Conservation (phyloP, 306 rosid genomes). For the Rosa chinensis region DNA sequence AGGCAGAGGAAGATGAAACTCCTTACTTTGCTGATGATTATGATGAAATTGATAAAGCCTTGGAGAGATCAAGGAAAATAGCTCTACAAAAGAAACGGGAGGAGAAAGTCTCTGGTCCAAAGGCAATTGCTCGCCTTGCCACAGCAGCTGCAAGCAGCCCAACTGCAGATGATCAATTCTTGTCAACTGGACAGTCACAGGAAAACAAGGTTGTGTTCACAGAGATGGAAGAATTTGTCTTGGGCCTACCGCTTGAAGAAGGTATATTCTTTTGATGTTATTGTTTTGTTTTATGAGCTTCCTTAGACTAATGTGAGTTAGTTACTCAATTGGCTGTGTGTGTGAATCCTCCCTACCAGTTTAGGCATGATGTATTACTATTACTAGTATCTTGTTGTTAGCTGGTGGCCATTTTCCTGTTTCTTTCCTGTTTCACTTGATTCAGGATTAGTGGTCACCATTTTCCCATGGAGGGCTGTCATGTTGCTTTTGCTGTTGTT, state of each 20-base stretch:
- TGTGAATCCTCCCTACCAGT: not conserved
- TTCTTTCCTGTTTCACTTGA: not conserved
- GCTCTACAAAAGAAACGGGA: constrained; percentile 74
- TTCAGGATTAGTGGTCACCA: not conserved
- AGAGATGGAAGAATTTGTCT: constrained; percentile 97
- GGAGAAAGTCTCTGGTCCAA: constrained; percentile 62
- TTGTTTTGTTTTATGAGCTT: constrained; percentile 14
- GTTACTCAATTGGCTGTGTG: not conserved
- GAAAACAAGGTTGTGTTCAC: constrained; percentile 88
- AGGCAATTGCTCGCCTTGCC: constrained; percentile 76
- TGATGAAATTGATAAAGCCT: constrained; percentile 80
- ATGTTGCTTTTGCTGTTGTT: not conserved
- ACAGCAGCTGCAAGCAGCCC: constrained; percentile 45
- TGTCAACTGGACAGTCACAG: constrained; percentile 55
- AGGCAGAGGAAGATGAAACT: constrained; percentile 62
- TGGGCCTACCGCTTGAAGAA: constrained; percentile 95
- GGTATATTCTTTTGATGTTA: constrained; percentile 40
- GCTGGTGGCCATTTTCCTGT: not conserved
- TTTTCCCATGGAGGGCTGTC: not conserved
- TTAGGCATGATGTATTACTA: not conserved
- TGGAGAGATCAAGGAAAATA: constrained; percentile 75
- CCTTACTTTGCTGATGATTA: constrained; percentile 67
- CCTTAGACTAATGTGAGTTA: not conserved
- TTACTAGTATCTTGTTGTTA: constrained; percentile 1
- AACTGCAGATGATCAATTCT: constrained; percentile 50